These are phyloP conservation scores for Magnolia officinalis DNA, from an alignment of 164 flowering plant genomes.

Conservation along the genomic window DNA sequence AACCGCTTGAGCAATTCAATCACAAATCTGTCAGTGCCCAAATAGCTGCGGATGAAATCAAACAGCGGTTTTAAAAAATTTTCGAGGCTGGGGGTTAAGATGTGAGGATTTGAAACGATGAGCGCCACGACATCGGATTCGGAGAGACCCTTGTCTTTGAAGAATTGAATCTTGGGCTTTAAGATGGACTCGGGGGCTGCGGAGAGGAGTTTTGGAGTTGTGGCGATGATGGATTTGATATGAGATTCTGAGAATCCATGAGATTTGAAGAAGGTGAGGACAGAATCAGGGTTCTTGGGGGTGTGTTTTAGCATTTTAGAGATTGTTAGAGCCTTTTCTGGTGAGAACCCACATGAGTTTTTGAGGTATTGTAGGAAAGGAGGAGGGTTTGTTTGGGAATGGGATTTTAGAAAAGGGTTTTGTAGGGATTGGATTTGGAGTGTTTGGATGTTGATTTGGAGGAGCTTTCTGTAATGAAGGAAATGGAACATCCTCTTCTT, in stretches of 20 bases:
- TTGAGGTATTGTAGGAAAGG: not conserved
- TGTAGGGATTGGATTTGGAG: not conserved
- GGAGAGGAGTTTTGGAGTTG: no score
- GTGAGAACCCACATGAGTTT: slow-evolving; percentile 1
- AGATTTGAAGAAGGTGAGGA: not conserved
- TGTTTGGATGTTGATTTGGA: no score
- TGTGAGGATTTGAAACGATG: not conserved
- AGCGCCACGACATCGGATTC: not conserved
- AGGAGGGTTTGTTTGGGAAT: not conserved
- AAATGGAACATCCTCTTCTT: no score
- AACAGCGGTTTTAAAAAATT: not conserved
- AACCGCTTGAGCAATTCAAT: no score
- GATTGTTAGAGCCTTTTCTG: not conserved
- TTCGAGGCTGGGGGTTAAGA: slow-evolving; percentile 11
- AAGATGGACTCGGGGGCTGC: no score
- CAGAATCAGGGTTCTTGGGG: not conserved
- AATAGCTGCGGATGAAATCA: not conserved
- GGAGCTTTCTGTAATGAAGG: not conserved
- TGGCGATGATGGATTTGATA: not conserved
- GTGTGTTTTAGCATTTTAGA: not conserved
- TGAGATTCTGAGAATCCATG: not conserved
- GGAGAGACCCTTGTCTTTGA: not conserved
- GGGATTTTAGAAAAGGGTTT: not conserved
- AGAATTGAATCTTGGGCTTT: no score
- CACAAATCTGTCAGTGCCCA: no score